Evolutionary conservation across 805 yeast genomes (phyloP).

Genomic region (Sporopachydermia quercuum): DNA sequence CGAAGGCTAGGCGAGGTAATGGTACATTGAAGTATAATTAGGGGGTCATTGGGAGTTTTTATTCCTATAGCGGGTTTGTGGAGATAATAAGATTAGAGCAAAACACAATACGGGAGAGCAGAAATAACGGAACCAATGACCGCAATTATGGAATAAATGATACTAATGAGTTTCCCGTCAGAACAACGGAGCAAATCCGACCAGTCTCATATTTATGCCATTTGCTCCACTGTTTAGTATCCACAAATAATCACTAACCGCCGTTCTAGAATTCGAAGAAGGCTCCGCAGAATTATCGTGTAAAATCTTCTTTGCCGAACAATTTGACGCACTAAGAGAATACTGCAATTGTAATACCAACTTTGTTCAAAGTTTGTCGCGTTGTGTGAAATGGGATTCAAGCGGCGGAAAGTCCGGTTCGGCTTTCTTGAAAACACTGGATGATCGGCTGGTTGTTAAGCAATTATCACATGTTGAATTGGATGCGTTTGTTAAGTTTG

Average conservation of each 20-base stretch:
- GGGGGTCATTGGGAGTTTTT: no score
- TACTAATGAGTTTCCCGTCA: no score
- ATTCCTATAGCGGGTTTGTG: no score
- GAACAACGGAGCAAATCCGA: no score
- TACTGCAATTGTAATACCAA: slow-evolving; percentile 65
- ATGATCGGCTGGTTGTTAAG: slow-evolving; percentile 78
- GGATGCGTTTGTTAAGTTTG: slow-evolving; percentile 88
- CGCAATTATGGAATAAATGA: no score
- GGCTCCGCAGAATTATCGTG: slow-evolving; percentile 75
- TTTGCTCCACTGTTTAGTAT: no score
- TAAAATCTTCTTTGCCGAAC: slow-evolving; percentile 89
- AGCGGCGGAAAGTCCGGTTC: slow-evolving; percentile 96
- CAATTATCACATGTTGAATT: slow-evolving; percentile 78
- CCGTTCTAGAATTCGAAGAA: slow-evolving; percentile 53
- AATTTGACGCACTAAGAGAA: slow-evolving; percentile 83
- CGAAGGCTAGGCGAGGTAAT: no score
- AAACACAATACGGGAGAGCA: background rate
- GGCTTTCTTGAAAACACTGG: slow-evolving; percentile 81
- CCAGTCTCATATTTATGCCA: no score
- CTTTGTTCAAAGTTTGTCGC: slow-evolving; percentile 76
- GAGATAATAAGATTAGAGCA: background rate
- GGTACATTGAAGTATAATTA: no score
- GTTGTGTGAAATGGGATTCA: slow-evolving; percentile 93
- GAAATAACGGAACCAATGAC: no score
- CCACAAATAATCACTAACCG: no score